phyloP scores from a whole-genome alignment of 768 basidiomycete genomes.

The Auriscalpium vulgare region DNA sequence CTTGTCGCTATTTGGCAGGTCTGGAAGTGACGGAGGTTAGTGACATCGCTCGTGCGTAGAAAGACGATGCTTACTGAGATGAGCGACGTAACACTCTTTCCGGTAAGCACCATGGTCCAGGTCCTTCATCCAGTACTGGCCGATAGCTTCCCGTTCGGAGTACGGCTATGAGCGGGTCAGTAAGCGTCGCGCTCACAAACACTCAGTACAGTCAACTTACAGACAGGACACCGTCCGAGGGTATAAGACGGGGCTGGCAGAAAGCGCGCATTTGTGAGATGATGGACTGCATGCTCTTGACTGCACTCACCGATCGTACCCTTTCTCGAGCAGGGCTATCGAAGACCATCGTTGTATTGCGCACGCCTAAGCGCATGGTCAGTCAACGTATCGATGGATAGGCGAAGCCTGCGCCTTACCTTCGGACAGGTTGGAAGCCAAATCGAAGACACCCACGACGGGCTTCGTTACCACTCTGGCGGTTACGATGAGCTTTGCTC shows the following conservation, averaged over 20 bases:
- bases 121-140: conserved; percentile 97
- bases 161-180: conserved; percentile 52
- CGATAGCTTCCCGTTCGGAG: conserved; percentile 81
- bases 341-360: conserved; percentile 98
- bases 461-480: conserved; percentile 89
- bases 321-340: conserved; percentile 88
- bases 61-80: conserved; percentile 58
- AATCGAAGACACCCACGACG: conserved; percentile 91
- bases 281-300: not conserved
- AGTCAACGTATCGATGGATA: not conserved
- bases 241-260: conserved; percentile 71
- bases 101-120: conserved; percentile 84
- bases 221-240: conserved; percentile 79
- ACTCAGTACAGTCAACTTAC: conserved; percentile 36
- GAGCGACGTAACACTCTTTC: conserved; percentile 82
- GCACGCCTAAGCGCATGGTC: conserved; percentile 55
- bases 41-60: not conserved
- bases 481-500: not conserved
- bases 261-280: conserved; percentile 4
- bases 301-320: conserved; percentile 56
- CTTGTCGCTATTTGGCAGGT: conserved; percentile 72
- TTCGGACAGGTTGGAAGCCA: conserved; percentile 91
- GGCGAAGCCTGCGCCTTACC: conserved; percentile 34
- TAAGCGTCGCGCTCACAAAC: not conserved
- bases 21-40: conserved; percentile 28